Evolutionary conservation across 176 grass and related monocot species (phyloP).

Genomic region (Dactylis glomerata): DNA sequence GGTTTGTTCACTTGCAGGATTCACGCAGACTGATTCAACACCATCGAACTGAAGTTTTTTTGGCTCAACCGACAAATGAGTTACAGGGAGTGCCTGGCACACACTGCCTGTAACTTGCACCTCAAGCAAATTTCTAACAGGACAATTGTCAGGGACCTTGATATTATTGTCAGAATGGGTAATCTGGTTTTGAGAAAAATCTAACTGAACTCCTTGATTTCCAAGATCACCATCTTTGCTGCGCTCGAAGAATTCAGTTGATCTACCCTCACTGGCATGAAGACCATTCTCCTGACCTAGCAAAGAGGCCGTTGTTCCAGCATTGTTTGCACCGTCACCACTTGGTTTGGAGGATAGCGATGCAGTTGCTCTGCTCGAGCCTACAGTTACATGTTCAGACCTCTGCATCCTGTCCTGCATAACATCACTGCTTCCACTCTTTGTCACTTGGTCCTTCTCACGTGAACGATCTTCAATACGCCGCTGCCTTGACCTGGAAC

Average conservation of each 20-base stretch:
- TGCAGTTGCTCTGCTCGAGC: not conserved
- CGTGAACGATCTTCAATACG: constrained; percentile 31
- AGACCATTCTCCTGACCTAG: constrained; percentile 26
- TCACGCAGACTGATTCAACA: constrained; percentile 18
- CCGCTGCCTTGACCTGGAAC: constrained; percentile 65
- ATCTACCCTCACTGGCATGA: constrained; percentile 3
- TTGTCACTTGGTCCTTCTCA: constrained; percentile 27
- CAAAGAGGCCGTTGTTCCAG: constrained; percentile 4
- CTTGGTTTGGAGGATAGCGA: constrained; percentile 30
- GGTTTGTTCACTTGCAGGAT: constrained; percentile 8
- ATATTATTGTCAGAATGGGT: not conserved
- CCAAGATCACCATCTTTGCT: constrained; percentile 10
- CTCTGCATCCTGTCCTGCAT: not conserved
- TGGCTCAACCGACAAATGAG: constrained; percentile 32
- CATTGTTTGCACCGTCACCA: constrained; percentile 19
- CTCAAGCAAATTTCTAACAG: constrained; percentile 17
- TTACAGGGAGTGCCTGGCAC: constrained; percentile 18
- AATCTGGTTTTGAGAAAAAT: constrained; percentile 21
- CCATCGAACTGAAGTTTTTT: constrained; percentile 51
- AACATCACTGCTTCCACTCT: constrained; percentile 13
- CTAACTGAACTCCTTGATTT: constrained; percentile 25
- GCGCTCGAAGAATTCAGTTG: constrained; percentile 26
- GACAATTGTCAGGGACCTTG: not conserved
- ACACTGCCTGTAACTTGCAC: not conserved
- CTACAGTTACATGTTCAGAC: constrained; percentile 11